Conservation (phyloP, 305 asterid genomes). For the Fraxinus sp. region DNA sequence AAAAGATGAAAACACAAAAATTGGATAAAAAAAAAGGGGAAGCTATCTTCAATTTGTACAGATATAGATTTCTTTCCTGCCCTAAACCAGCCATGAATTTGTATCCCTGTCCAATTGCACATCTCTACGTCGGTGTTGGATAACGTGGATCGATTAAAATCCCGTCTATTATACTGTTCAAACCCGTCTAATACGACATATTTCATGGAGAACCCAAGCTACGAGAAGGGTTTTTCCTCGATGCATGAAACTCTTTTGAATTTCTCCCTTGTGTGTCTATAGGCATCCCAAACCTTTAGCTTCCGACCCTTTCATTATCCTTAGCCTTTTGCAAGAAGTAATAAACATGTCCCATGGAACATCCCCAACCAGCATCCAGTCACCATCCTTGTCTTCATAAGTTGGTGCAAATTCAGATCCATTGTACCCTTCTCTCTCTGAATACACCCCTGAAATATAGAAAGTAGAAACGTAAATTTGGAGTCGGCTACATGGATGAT, state of each 20-base stretch:
- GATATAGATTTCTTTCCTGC: background rate
- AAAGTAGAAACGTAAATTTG: background rate
- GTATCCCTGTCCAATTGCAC: background rate
- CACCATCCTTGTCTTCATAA: constrained; percentile 76
- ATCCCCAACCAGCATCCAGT: constrained; percentile 81
- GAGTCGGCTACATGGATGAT: background rate
- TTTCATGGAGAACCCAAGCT: background rate
- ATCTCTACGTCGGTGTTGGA: background rate
- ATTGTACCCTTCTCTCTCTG: constrained; percentile 62
- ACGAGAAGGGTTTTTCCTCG: background rate
- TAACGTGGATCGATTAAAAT: background rate
- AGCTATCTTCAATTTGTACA: constrained; percentile 31
- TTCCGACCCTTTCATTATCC: constrained; percentile 63
- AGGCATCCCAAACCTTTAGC: constrained; percentile 51
- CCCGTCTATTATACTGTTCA: background rate
- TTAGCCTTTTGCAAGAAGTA: constrained; percentile 58
- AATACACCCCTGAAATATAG: constrained; percentile 38
- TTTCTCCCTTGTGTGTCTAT: background rate
- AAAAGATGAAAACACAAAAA: background rate
- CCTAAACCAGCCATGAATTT: background rate
- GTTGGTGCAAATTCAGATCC: constrained; percentile 61
- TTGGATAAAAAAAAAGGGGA: background rate
- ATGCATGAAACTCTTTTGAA: background rate
- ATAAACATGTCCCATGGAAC: constrained; percentile 78
- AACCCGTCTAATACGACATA: background rate